Percentiles rank a stretch among this genome's conserved stretches.
Evolutionary conservation across 208 protist species (phyloP).

Genomic region (Wallacemonas sp.): DNA sequence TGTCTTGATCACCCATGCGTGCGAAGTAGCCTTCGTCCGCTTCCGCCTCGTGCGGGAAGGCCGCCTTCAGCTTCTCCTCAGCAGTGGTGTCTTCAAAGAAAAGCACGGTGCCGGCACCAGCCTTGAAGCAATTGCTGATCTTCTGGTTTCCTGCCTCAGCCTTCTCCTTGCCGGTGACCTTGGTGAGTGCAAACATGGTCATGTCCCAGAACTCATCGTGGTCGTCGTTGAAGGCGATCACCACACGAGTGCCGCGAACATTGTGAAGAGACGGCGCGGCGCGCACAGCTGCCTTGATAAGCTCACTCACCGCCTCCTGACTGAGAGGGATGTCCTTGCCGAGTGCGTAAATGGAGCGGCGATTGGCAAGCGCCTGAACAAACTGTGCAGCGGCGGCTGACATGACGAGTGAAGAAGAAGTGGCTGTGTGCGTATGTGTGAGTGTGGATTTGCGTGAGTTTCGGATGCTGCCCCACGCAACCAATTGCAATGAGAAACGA

Average conservation of each 20-base stretch:
- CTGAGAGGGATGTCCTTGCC: slow-evolving; percentile 13
- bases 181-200: slow-evolving; percentile 9
- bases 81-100: slow-evolving; percentile 17
- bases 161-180: slow-evolving; percentile 5
- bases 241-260: slow-evolving; percentile 13
- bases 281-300: slow-evolving; percentile 21
- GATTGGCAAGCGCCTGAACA: slow-evolving; percentile 9
- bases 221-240: slow-evolving; percentile 19
- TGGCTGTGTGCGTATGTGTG: not conserved
- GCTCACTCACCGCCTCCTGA: slow-evolving; percentile 13
- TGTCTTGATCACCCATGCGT: slow-evolving; percentile 15
- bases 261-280: slow-evolving; percentile 11
- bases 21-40: slow-evolving; percentile 7
- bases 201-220: slow-evolving; percentile 27
- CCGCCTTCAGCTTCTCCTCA: slow-evolving; percentile 9
- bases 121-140: slow-evolving; percentile 15
- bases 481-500: not conserved
- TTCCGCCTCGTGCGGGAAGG: not conserved
- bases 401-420: too few relatives aligned
- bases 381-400: slow-evolving; percentile 4
- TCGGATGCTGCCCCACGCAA: not conserved
- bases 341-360: slow-evolving; percentile 22
- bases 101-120: slow-evolving; percentile 22
- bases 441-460: not conserved
- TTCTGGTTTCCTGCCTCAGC: not conserved